These are phyloP conservation scores for Fusarium temperatum DNA, from an alignment of 2,329 filamentous ascomycete genomes.

Conservation along the genomic window DNA sequence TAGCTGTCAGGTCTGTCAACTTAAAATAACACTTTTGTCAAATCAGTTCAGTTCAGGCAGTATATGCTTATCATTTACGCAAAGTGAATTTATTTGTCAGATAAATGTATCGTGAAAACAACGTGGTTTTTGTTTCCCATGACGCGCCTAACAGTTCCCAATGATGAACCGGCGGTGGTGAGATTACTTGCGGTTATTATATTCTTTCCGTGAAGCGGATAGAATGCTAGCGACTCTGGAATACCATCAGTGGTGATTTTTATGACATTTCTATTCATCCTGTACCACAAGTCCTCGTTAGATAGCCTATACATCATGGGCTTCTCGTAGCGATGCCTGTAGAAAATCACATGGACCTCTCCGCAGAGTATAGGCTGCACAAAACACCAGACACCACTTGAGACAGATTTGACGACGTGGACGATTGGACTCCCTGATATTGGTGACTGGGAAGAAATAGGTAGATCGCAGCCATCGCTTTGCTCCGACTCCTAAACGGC, in stretches of 20 bases:
- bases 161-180: accelerated
- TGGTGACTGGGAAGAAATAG: background rate
- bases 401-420: background rate
- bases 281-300: background rate
- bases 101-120: background rate
- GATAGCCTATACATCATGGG: background rate
- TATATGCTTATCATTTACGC: too few relatives aligned
- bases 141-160: background rate
- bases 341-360: background rate
- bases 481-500: background rate
- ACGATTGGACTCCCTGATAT: background rate
- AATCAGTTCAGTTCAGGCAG: too few relatives aligned
- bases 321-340: background rate
- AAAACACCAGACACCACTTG: background rate
- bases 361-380: accelerated
- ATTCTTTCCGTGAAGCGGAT: too few relatives aligned
- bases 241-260: accelerated
- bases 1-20: too few relatives aligned
- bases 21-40: too few relatives aligned
- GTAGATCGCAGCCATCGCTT: background rate
- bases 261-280: background rate
- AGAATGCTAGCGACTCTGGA: too few relatives aligned
- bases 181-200: background rate
- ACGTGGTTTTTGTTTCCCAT: accelerated
- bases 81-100: background rate